These are phyloP conservation scores for Termitomyces sp. DNA, from an alignment of 768 basidiomycete species.

Conservation along the genomic window DNA sequence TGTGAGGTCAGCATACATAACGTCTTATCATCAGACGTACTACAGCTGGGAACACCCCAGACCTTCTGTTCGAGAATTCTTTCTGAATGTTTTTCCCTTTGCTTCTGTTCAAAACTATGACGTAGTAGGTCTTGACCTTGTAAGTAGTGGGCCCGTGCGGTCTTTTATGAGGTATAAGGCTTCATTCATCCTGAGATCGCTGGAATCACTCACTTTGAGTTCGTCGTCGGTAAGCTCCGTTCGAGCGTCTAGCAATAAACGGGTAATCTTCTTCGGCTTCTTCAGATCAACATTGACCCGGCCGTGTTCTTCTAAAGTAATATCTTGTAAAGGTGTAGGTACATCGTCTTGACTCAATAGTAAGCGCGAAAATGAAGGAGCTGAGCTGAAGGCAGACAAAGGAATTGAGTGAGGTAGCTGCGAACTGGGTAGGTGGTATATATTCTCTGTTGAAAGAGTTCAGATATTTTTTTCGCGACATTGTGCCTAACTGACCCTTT, in stretches of 20 bases:
- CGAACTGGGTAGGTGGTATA: neutral
- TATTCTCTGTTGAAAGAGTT: conserved; percentile 1
- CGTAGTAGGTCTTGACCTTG: conserved; percentile 55
- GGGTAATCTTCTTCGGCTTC: conserved; percentile 48
- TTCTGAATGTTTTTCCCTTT: conserved; percentile 50
- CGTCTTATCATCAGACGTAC: conserved; percentile 37
- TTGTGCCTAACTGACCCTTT: neutral
- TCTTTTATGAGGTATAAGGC: conserved; percentile 28
- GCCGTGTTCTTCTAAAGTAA: conserved; percentile 23
- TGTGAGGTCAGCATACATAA: neutral
- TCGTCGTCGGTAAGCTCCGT: conserved; percentile 84
- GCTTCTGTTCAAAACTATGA: conserved; percentile 48
- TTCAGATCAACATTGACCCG: conserved; percentile 13
- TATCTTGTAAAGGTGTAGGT: conserved; percentile 23
- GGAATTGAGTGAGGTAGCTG: neutral
- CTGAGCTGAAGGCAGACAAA: conserved; percentile 21
- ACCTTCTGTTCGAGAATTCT: conserved; percentile 59
- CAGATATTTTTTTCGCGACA: neutral
- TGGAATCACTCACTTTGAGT: conserved; percentile 48
- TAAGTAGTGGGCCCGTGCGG: conserved; percentile 64
- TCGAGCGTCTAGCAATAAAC: conserved; percentile 63
- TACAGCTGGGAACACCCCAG: conserved; percentile 60
- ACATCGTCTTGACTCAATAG: conserved; percentile 39
- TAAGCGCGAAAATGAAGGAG: conserved; percentile 35
- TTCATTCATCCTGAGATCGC: neutral